Evolutionary conservation across 371 early-diverging fungal species (phyloP), one percentile per base, ranked within the genome.

Genomic region (Rhizopus arrhizus): DNA sequence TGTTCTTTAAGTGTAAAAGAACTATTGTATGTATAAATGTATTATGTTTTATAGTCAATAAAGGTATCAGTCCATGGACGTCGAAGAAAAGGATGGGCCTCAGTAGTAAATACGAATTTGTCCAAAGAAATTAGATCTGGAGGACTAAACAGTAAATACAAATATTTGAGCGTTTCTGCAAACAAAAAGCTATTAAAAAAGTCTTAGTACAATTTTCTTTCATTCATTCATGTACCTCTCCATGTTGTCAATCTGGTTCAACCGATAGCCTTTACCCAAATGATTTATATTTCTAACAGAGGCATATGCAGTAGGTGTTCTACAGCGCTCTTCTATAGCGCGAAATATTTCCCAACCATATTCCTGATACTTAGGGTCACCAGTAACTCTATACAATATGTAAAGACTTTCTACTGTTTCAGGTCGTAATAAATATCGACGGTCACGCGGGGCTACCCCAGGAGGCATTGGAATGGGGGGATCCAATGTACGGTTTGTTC

Each of bases 371-470:
- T 72, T 81, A 12, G 68, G 77, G 59, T 92, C 84, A 2, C 89
- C 87, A 12, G 92, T 91, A 12, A 88, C 69, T 16, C 92, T 76
- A 61, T 82, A 92, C 38, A 89, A 55, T 28, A 85, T 73, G 75
- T 83, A 94, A 6, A 93, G 53, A 46, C 86, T 85, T 70, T 93
- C 94, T 34, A 92, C 64, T 0, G 89, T 87, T 76, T 93, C 94
- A 15, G 65, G 65, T n/a, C 65, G 48, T 15, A 65, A 31, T 5
- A 65, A 32, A 35, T 65, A 65, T 8, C 59, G 54, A 12, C 32
- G 41, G 10, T 40, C 58, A 9, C 33, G 38, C 15, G 32, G 50
- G 49, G n/a, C 38, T 15, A 49, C n/a, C 2, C 50, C 58, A n/a
- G 34, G n/a, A 28, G 48, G 50, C n/a, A 31, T 38, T 38, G 46